These are phyloP conservation scores for Ophiostoma triangulosporum DNA, from an alignment of 2,329 filamentous ascomycete genomes.

Conservation along the genomic window DNA sequence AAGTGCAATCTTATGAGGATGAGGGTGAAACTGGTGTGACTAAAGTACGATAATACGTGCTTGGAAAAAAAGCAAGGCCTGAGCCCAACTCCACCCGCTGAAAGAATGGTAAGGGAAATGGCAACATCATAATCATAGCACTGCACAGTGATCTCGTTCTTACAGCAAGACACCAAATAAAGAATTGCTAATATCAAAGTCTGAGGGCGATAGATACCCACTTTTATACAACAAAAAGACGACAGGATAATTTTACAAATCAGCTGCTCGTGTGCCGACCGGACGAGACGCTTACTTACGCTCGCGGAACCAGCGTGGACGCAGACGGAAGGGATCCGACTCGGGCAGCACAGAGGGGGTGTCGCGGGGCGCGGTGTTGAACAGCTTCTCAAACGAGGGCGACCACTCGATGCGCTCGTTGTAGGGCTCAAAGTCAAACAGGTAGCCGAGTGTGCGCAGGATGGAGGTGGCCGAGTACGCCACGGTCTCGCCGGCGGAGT, in stretches of 20 bases:
- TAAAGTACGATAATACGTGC: too few relatives aligned
- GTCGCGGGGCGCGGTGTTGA: conserved; percentile 8
- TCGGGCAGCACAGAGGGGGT: conserved; percentile 8
- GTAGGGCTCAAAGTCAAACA: conserved; percentile 27
- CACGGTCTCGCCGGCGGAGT: conserved; percentile 22
- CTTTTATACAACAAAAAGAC: too few relatives aligned
- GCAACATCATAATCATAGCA: too few relatives aligned
- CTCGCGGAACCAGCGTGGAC: neutral
- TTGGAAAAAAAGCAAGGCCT: too few relatives aligned
- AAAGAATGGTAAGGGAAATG: too few relatives aligned
- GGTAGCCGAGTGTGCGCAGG: conserved; percentile 26
- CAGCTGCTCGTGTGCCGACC: too few relatives aligned
- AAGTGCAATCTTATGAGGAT: too few relatives aligned
- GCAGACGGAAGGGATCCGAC: neutral
- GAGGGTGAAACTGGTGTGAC: too few relatives aligned
- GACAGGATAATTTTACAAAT: too few relatives aligned
- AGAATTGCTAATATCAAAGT: neutral
- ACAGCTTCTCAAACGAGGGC: conserved; percentile 22
- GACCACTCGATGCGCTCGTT: conserved; percentile 25
- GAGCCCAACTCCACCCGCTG: too few relatives aligned
- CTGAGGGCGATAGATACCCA: neutral
- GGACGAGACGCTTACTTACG: neutral
- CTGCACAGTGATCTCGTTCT: too few relatives aligned
- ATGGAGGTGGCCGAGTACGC: conserved; percentile 31
- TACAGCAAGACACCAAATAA: too few relatives aligned